Evolutionary conservation across 192 early-diverging fungal genomes (phyloP).

Genomic region (Linnemannia zychae): DNA sequence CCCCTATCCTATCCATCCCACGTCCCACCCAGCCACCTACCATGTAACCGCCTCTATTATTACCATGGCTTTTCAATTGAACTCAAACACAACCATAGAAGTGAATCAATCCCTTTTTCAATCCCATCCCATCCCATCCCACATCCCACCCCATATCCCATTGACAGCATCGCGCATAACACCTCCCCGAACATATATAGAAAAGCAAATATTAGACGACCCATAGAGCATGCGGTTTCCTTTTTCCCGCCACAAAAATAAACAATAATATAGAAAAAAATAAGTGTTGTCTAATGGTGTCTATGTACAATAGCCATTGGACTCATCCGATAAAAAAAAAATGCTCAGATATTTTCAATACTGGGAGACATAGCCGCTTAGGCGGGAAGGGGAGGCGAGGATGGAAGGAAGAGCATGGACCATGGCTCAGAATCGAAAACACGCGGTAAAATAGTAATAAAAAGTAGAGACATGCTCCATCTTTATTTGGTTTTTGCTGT

Average conservation of each 20-base stretch:
- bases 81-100: too few species aligned
- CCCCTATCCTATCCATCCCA: too few species aligned
- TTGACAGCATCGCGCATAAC: background rate
- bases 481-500: background rate
- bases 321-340: background rate
- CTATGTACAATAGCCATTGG: too few species aligned
- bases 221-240: background rate
- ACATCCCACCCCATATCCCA: background rate
- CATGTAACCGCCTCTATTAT: too few species aligned
- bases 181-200: background rate
- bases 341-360: background rate
- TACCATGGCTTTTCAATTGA: too few species aligned
- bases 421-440: background rate
- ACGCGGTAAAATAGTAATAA: background rate
- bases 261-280: background rate
- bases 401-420: background rate
- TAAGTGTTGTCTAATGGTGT: too few species aligned
- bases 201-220: background rate
- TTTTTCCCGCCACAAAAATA: slow-evolving; percentile 6
- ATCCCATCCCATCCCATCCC: background rate
- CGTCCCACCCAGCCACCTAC: too few species aligned
- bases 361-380: background rate
- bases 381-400: background rate
- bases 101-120: background rate
- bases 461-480: background rate